Evolutionary conservation across 2,329 filamentous ascomycete species (phyloP).

Genomic region (Colletotrichum eremochloae): DNA sequence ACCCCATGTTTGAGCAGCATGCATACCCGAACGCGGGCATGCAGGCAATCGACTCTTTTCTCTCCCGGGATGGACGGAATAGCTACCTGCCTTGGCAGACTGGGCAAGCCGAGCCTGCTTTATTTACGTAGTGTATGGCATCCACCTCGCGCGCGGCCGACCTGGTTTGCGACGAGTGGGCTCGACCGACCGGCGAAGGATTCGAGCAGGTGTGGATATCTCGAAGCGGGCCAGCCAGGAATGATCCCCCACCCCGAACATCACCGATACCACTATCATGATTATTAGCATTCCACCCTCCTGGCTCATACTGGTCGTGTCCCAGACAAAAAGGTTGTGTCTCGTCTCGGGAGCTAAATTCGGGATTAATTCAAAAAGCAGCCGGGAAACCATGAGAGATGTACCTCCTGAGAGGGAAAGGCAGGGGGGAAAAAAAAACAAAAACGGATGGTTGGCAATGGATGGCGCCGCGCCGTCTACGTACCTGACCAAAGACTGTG

Average conservation of each 20-base stretch:
- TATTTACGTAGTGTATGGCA: constrained; percentile 24
- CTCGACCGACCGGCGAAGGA: constrained; percentile 21
- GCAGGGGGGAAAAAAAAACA: background rate
- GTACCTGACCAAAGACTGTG: constrained; percentile 33
- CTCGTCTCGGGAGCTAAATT: constrained; percentile 40
- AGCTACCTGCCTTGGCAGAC: constrained; percentile 11
- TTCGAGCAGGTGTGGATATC: constrained; percentile 20
- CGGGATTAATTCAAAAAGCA: constrained; percentile 22
- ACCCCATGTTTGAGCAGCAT: constrained; percentile 40
- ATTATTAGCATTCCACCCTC: constrained; percentile 32
- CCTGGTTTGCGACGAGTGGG: constrained; percentile 16
- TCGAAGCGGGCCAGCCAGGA: constrained; percentile 20
- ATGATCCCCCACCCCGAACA: constrained; percentile 4
- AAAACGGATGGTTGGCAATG: constrained; percentile 19
- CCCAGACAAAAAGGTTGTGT: constrained; percentile 41
- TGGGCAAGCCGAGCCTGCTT: constrained; percentile 25
- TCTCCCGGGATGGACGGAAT: constrained; percentile 14
- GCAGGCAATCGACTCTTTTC: constrained; percentile 37
- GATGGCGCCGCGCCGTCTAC: constrained; percentile 19
- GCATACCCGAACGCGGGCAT: constrained; percentile 40
- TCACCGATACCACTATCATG: constrained; percentile 34
- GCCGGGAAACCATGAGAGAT: constrained; percentile 9
- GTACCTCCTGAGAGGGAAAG: constrained; percentile 3
- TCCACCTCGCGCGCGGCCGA: constrained; percentile 37
- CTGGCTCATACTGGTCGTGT: constrained; percentile 37